phyloP scores from a whole-genome alignment of 768 basidiomycete genomes.

The Xerocomellus intermedius region DNA sequence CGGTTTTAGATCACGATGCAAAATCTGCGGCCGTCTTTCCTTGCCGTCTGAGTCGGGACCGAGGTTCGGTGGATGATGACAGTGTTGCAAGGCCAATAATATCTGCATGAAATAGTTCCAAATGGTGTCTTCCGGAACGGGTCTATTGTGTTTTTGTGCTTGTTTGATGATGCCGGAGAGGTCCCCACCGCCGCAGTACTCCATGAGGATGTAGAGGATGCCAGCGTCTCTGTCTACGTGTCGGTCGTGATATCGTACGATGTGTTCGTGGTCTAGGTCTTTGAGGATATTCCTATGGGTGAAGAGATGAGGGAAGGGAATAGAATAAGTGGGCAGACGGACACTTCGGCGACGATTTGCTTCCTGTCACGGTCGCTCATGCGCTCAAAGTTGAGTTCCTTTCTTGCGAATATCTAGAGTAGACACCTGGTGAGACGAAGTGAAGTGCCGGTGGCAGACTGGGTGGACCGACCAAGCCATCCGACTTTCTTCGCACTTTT shows the following conservation, averaged over 20 bases:
- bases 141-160: conserved; percentile 61
- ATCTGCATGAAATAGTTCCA: conserved; percentile 98
- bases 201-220: conserved; percentile 97
- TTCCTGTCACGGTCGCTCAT: conserved; percentile 96
- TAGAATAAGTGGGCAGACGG: conserved; percentile 32
- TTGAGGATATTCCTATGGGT: conserved; percentile 86
- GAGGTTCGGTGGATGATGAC: conserved; percentile 72
- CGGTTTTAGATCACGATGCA: conserved; percentile 96
- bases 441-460: conserved; percentile 5
- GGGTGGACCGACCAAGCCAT: conserved; percentile 65
- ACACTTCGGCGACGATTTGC: conserved; percentile 99
- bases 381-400: conserved; percentile 96
- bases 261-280: conserved; percentile 92
- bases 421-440: not conserved
- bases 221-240: conserved; percentile 88
- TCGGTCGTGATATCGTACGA: conserved; percentile 93
- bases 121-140: conserved; percentile 87
- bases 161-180: conserved; percentile 85
- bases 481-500: conserved; percentile 83
- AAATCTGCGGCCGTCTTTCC: conserved; percentile 66
- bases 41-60: conserved; percentile 40
- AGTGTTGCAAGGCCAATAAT: conserved; percentile 83
- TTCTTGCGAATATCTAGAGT: conserved; percentile 77
- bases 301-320: not conserved
- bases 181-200: conserved; percentile 97